A percentile compares a stretch with the other conserved stretches of the same genome.
Conservation (phyloP, 1,284 basidiomycete genomes). For the Trametes sp. region DNA sequence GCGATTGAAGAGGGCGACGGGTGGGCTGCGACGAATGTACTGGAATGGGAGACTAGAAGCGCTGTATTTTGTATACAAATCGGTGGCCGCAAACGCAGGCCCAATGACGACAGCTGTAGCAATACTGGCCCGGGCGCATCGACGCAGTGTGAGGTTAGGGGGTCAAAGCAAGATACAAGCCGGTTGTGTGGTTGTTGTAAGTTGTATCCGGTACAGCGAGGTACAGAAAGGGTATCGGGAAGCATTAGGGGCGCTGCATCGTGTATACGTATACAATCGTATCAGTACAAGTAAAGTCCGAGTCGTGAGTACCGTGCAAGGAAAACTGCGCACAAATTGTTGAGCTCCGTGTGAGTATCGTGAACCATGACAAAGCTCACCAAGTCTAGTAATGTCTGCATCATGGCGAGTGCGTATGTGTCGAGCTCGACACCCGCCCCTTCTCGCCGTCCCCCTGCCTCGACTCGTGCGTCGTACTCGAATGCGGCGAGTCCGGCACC, state of each 20-base stretch:
- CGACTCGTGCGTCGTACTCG: background rate
- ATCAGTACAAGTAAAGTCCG: conserved; percentile 6
- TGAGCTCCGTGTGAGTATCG: background rate
- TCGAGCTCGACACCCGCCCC: background rate
- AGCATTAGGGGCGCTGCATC: background rate
- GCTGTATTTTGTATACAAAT: conserved; percentile 24
- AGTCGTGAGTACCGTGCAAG: background rate
- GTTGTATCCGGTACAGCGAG: background rate
- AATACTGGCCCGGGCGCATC: background rate
- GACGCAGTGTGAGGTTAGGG: background rate
- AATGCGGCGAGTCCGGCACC: conserved; percentile 7
- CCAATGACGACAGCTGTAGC: background rate
- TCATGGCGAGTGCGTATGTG: conserved; percentile 1
- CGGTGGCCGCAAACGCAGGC: conserved; percentile 7
- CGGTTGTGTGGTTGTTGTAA: background rate
- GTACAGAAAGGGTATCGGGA: background rate
- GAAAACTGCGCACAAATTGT: background rate
- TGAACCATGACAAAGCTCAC: background rate
- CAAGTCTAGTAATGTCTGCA: background rate
- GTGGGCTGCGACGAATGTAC: background rate
- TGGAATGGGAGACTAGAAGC: conserved; percentile 7
- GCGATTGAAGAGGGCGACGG: conserved; percentile 55
- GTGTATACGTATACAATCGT: conserved; percentile 2
- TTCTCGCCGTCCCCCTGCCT: background rate
- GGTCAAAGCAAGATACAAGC: no score